A percentile compares a stretch with the other conserved stretches of the same genome.
These are phyloP conservation scores for Dendrobium huoshanense DNA, from an alignment of 106 monocot genomes.

Conservation along the genomic window DNA sequence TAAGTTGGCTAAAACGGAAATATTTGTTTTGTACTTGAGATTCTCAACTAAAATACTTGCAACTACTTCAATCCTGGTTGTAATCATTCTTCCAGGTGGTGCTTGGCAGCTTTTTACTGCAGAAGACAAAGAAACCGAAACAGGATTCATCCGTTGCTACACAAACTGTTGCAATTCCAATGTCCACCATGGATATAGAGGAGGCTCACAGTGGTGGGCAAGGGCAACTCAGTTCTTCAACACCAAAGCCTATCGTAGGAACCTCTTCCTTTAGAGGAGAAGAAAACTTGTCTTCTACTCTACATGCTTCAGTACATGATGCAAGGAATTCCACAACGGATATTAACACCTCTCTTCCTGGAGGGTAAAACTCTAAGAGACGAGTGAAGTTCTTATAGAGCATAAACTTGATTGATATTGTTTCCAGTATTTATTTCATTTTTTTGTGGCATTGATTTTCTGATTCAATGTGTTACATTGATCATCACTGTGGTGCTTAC, in stretches of 20 bases:
- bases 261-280: conserved; percentile 43
- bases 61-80: too few relatives aligned
- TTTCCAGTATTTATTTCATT: too few relatives aligned
- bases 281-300: conserved; percentile 60
- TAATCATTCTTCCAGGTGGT: conserved; percentile 43
- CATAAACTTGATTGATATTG: background rate
- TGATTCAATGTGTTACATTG: too few relatives aligned
- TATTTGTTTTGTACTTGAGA: too few relatives aligned
- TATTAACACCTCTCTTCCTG: conserved; percentile 60
- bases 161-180: conserved; percentile 18
- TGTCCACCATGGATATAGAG: conserved; percentile 28
- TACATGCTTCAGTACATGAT: conserved; percentile 30
- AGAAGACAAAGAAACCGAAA: conserved; percentile 34
- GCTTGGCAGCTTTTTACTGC: conserved; percentile 73
- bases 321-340: conserved; percentile 54
- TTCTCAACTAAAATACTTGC: too few relatives aligned
- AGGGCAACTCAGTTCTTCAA: conserved; percentile 22
- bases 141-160: conserved; percentile 21
- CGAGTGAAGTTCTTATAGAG: background rate
- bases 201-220: conserved; percentile 27
- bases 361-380: background rate
- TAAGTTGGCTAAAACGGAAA: too few relatives aligned
- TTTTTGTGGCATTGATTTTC: too few relatives aligned
- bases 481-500: too few relatives aligned
- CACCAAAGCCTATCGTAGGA: conserved; percentile 27